phyloP scores from a whole-genome alignment of 495 filamentous ascomycete genomes.

The Chaetomidium leptoderma region DNA sequence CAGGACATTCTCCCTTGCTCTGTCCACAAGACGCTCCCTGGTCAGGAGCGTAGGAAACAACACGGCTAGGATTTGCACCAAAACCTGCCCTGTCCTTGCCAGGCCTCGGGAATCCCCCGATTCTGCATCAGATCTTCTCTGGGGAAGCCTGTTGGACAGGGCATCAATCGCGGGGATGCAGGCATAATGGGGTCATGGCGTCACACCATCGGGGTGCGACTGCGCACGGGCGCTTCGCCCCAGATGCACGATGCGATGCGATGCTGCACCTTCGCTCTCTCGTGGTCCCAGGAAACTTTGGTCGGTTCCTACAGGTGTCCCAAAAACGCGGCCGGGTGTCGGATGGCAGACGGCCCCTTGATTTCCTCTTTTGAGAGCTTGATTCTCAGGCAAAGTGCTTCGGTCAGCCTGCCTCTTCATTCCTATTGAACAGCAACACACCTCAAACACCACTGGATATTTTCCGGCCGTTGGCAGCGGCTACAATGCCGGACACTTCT shows the following conservation, averaged over 20 bases:
- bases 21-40: background rate
- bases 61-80: background rate
- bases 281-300: background rate
- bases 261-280: slow-evolving; percentile 2
- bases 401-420: slow-evolving; percentile 5
- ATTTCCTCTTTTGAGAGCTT: background rate
- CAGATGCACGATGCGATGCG: background rate
- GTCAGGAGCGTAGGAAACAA: background rate
- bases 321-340: background rate
- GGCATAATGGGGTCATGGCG: background rate
- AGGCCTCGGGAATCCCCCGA: background rate
- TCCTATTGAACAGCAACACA: slow-evolving; percentile 13
- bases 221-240: slow-evolving; percentile 9
- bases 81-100: background rate
- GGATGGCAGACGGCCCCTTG: background rate
- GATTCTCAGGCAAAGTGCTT: slow-evolving; percentile 14
- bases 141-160: slow-evolving; percentile 15
- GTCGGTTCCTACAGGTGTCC: background rate
- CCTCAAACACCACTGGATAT: slow-evolving; percentile 16
- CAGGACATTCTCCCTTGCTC: background rate
- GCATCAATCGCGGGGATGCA: background rate
- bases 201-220: slow-evolving; percentile 14
- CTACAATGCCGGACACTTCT: background rate
- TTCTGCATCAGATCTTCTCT: slow-evolving; percentile 7
- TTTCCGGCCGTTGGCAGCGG: slow-evolving; percentile 8